These are phyloP conservation scores for Lachnellula hyalina DNA, from an alignment of 2,329 filamentous ascomycete genomes.

Conservation along the genomic window DNA sequence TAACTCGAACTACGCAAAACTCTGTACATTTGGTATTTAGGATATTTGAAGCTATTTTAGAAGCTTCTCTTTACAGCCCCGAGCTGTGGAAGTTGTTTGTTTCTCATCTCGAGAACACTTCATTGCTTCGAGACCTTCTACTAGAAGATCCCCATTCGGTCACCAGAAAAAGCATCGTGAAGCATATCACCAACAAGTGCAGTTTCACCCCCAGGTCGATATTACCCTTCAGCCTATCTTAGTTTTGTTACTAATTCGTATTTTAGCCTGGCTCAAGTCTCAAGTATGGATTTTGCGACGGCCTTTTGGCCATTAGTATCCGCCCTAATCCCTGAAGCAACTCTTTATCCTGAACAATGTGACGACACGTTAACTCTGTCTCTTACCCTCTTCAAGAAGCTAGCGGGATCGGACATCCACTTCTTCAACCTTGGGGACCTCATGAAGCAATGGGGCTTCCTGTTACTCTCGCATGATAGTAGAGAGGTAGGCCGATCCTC, in stretches of 20 bases:
- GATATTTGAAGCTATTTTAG: slow-evolving; percentile 43
- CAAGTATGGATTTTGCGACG: slow-evolving; percentile 36
- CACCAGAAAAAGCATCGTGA: slow-evolving; percentile 28
- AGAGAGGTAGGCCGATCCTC: slow-evolving; percentile 32
- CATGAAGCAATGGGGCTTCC: slow-evolving; percentile 26
- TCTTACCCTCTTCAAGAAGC: slow-evolving; percentile 36
- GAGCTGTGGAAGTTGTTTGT: slow-evolving; percentile 41
- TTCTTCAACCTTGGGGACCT: slow-evolving; percentile 23
- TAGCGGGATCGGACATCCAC: slow-evolving; percentile 31
- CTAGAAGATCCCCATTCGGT: slow-evolving; percentile 37
- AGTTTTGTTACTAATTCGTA: slow-evolving; percentile 1
- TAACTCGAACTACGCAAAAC: slow-evolving; percentile 16
- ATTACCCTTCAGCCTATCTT: not conserved
- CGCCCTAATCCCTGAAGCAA: slow-evolving; percentile 23
- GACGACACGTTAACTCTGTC: slow-evolving; percentile 36
- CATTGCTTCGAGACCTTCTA: slow-evolving; percentile 37
- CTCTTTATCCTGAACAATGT: slow-evolving; percentile 21
- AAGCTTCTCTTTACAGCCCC: slow-evolving; percentile 42
- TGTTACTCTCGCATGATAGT: slow-evolving; percentile 37
- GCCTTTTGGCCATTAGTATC: slow-evolving; percentile 42
- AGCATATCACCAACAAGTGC: slow-evolving; percentile 29
- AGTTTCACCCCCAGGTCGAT: slow-evolving; percentile 25
- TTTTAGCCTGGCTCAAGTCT: slow-evolving; percentile 26
- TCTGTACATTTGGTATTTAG: slow-evolving; percentile 36
- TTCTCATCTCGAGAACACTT: slow-evolving; percentile 32